Evolutionary conservation across 768 basidiomycete genomes (phyloP), one percentile per base, ranked within the genome.

Genomic region (Holtermanniella nyarrowii): DNA sequence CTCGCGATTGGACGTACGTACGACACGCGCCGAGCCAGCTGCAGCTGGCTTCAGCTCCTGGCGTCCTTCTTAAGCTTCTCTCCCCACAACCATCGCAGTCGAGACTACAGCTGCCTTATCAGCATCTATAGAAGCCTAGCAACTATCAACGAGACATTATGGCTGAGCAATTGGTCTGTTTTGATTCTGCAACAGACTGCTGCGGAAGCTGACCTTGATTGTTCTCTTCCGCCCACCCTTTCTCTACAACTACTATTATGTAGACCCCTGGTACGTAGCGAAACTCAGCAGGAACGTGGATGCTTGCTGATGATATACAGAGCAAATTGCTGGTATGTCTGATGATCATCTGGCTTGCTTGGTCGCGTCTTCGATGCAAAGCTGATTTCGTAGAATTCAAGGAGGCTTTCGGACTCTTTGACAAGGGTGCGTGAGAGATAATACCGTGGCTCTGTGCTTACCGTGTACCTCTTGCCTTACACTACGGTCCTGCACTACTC

Each of bases 351-450:
- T 25, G 18, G n/a, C 11, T 37, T 26, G 12, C 20, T 54, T 16
- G 46, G 21, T 31, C 23, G 42, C 48, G 43, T 41, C 52, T 26
- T 42, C 12, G 27, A 16, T 24, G 26, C 23, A 11, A 10, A n/a
- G n/a, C n/a, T 59, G 44, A 42, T 27, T n/a, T 12, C 14, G 37
- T 70, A 87, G 89, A 93, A 74, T 96, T 91, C 82, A 96, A 93
- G 79, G 93, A 96, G 77, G 91, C 91, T 46, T 96, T 97, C 77
- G 88, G 90, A 53, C 80, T 97, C 20, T 96, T 97, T 73, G 89
- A 95, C 77, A 91, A 89, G 73, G 86, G 89, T 88, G 54, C 52
- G 78, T 44, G 46, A 52, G 46, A 44, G 43, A 31, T 37, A 14
- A 20, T 11, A 39, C 10, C 26, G 27, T 45, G 43, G 26, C 42